Base-by-base conservation (phyloP, 2,329 filamentous ascomycete species). In the Claviceps fusiformis region DNA sequence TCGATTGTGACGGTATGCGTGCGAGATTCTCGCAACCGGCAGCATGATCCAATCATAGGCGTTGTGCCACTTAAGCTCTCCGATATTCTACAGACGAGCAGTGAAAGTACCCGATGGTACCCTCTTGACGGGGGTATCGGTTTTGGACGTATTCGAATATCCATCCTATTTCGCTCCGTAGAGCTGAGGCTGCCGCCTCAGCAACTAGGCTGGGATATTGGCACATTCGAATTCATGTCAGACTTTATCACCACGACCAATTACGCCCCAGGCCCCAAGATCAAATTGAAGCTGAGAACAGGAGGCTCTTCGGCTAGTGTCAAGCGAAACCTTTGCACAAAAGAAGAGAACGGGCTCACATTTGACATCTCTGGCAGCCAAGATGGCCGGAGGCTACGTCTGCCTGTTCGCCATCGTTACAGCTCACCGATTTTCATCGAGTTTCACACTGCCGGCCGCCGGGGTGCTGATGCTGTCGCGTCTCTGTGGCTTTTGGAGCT, bases 101-200 rank as follows among this genome's bases (percentile, higher is more conserved):
- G 89, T 48, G 89, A 97, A 68, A 74, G 85, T 54, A 95, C 90
- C 3, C 77, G 90, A 57, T 96, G 91, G 90, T 97, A 96, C 67
- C 92, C 93, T n/a, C 78, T 98, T 0, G 91, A 95, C 65, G 93
- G 92, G 27, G 93, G 93, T 11, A 85, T 97, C 59, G 88, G 93
- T 0, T 97, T 93, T 60, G 93, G 93, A 44, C 86, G 92, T 8
- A 79, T 95, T 57, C 85, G 91, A 45, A 86, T 98, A 61, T 95
- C 89, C 0, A 71, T 97, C 3, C 78, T 97, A 3, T 95, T 96
- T 80, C 85, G 92, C 33, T 91, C 88, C 33, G 81, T 96, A 47
- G 91, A 95, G 68, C 86, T 92, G 54, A 83, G 83, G 49, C 76
- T 97, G 1, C 91, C 91, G n/a, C 87, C 87, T 0, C 74, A 83